phyloP scores from a whole-genome alignment of 2,329 filamentous ascomycete species.

The Paraphaeosphaeria minitans region DNA sequence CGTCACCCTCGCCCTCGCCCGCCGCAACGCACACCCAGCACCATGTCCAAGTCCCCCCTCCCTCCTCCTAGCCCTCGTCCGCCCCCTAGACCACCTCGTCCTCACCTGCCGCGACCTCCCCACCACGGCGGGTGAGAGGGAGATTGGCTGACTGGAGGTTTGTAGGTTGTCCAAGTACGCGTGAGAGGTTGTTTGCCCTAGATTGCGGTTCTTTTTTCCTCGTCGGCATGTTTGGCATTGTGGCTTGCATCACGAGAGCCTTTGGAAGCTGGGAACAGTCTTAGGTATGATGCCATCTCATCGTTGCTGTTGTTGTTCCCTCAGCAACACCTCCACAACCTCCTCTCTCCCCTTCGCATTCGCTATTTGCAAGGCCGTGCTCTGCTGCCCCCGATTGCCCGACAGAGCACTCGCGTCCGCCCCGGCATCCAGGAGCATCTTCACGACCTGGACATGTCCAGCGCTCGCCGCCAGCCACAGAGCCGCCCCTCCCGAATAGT shows the following conservation, averaged over 20 bases:
- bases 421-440: constrained; percentile 32
- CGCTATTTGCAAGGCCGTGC: not conserved
- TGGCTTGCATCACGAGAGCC: too few species aligned
- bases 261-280: too few species aligned
- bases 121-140: constrained; percentile 1
- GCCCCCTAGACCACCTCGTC: constrained; percentile 19
- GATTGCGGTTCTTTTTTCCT: too few species aligned
- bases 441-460: constrained; percentile 35
- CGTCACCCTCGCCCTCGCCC: not conserved
- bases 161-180: not conserved
- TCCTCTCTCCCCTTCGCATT: not conserved
- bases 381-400: not conserved
- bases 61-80: not conserved
- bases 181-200: not conserved
- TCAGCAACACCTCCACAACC: not conserved
- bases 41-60: not conserved
- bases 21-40: not conserved
- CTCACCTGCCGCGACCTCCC: constrained; percentile 13
- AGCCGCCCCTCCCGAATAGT: constrained; percentile 27
- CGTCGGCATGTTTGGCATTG: too few species aligned
- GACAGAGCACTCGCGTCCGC: constrained; percentile 10
- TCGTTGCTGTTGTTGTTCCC: not conserved
- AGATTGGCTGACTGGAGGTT: not conserved
- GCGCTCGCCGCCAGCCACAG: constrained; percentile 35
- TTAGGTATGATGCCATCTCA: not conserved